phyloP scores from a whole-genome alignment of 352 stramenopile species.

The Phytopythium aichiense region DNA sequence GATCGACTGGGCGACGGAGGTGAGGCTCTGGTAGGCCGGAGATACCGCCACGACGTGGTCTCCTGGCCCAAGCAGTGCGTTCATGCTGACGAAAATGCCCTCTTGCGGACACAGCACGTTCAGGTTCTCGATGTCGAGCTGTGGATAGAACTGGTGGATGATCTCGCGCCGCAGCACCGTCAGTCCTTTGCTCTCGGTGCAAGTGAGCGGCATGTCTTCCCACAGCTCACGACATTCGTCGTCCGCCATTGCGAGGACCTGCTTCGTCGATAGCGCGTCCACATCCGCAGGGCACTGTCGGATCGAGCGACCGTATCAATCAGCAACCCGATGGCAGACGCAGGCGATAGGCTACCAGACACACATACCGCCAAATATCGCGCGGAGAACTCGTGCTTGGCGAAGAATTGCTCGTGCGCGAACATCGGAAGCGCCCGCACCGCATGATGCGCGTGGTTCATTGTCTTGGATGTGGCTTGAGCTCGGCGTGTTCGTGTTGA shows the following conservation, averaged over 20 bases:
- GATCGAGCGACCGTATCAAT: neutral
- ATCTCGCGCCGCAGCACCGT: constrained; percentile 35
- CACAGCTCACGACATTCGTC: constrained; percentile 35
- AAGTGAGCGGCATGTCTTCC: constrained; percentile 31
- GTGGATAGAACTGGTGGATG: constrained; percentile 20
- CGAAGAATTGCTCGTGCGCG: constrained; percentile 40
- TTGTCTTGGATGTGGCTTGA: neutral
- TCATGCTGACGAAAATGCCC: constrained; percentile 53
- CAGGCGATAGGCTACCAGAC: neutral
- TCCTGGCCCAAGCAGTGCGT: constrained; percentile 28
- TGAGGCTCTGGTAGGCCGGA: constrained; percentile 58
- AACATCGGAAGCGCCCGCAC: constrained; percentile 17
- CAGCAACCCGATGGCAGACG: neutral
- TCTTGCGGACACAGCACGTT: constrained; percentile 46
- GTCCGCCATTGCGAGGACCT: constrained; percentile 36
- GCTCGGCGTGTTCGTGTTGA: neutral
- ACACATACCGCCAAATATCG: constrained; percentile 23
- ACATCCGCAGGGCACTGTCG: constrained; percentile 33
- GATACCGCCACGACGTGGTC: constrained; percentile 50
- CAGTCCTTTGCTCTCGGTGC: constrained; percentile 34
- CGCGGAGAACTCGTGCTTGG: constrained; percentile 42
- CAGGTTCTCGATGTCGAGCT: constrained; percentile 20
- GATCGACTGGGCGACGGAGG: constrained; percentile 26
- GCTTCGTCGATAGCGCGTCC: constrained; percentile 27
- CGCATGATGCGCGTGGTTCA: constrained; percentile 5